Percentiles rank a stretch among this genome's conserved stretches.
Conservation (phyloP, 1,284 basidiomycete genomes). For the Pterula multifida region DNA sequence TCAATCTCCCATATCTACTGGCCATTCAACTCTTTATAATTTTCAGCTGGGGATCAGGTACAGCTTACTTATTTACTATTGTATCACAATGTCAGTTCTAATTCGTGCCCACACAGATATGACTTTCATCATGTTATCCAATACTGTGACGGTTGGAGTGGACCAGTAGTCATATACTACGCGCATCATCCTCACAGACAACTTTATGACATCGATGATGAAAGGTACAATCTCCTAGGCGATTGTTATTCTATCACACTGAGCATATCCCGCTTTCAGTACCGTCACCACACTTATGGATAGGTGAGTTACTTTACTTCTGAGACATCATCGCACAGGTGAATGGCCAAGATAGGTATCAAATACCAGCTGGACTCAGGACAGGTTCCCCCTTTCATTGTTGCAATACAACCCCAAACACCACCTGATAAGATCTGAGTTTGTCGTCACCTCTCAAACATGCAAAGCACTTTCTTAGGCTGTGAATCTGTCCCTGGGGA, state of each 20-base stretch:
- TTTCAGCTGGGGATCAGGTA: conserved; percentile 13
- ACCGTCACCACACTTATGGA: conserved; percentile 8
- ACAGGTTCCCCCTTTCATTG: too few relatives aligned
- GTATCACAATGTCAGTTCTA: too few relatives aligned
- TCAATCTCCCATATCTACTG: conserved; percentile 35
- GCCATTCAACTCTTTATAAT: conserved; percentile 28
- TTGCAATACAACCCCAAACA: too few relatives aligned
- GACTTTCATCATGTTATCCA: conserved; percentile 10
- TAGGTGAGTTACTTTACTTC: conserved; percentile 3
- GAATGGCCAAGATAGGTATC: not conserved
- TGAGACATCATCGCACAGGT: not conserved
- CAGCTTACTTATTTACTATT: too few relatives aligned
- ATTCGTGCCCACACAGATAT: conserved; percentile 2
- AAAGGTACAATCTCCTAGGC: not conserved
- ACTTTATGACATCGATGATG: conserved; percentile 8
- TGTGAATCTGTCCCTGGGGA: too few relatives aligned
- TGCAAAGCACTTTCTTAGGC: too few relatives aligned
- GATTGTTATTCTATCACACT: not conserved
- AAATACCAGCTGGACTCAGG: not conserved
- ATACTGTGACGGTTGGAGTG: conserved; percentile 10
- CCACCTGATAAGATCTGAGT: too few relatives aligned
- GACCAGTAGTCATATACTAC: conserved; percentile 5
- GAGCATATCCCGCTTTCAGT: not conserved
- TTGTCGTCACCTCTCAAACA: too few relatives aligned
- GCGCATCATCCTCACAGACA: conserved; percentile 5